Evolutionary conservation across 2,329 filamentous ascomycete species (phyloP).

Genomic region (Didymella arachidicola): DNA sequence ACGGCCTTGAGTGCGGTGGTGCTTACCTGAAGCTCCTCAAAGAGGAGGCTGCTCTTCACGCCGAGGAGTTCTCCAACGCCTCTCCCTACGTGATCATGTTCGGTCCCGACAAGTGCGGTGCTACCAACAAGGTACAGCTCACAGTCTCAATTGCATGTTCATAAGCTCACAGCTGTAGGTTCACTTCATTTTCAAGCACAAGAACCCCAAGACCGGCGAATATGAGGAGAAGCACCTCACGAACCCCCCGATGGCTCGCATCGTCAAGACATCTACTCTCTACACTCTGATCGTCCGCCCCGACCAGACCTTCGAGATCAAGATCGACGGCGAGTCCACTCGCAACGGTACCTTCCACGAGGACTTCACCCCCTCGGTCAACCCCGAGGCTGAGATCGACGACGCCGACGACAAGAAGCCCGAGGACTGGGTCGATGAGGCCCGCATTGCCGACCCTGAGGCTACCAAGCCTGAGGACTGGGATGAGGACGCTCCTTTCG

Average conservation of each 20-base stretch:
- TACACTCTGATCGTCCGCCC: slow-evolving; percentile 97
- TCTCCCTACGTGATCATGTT: slow-evolving; percentile 99
- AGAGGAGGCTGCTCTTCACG: slow-evolving; percentile 95
- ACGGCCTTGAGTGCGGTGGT: slow-evolving; percentile 95
- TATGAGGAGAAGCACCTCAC: slow-evolving; percentile 99
- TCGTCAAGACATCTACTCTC: slow-evolving; percentile 89
- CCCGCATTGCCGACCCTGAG: slow-evolving; percentile 88
- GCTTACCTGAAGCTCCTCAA: slow-evolving; percentile 99
- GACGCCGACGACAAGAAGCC: slow-evolving; percentile 94
- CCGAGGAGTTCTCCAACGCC: slow-evolving; percentile 96
- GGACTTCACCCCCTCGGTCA: slow-evolving; percentile 92
- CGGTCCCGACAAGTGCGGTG: slow-evolving; percentile 97
- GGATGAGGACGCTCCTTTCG: slow-evolving; percentile 97
- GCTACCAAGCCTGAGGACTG: slow-evolving; percentile 97
- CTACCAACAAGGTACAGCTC: slow-evolving; percentile 87
- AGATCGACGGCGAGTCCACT: slow-evolving; percentile 86
- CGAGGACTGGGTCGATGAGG: slow-evolving; percentile 92
- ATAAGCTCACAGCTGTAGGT: slow-evolving; percentile 56
- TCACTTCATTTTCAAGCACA: slow-evolving; percentile 99
- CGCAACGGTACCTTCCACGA: slow-evolving; percentile 92
- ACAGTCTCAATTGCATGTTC: slow-evolving; percentile 4
- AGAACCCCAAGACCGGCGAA: slow-evolving; percentile 99
- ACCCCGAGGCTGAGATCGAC: slow-evolving; percentile 93
- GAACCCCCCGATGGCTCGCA: slow-evolving; percentile 82
- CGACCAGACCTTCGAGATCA: slow-evolving; percentile 93